Base-by-base conservation (phyloP, 345 rosid species). In the Abelmoschus esculentus region DNA sequence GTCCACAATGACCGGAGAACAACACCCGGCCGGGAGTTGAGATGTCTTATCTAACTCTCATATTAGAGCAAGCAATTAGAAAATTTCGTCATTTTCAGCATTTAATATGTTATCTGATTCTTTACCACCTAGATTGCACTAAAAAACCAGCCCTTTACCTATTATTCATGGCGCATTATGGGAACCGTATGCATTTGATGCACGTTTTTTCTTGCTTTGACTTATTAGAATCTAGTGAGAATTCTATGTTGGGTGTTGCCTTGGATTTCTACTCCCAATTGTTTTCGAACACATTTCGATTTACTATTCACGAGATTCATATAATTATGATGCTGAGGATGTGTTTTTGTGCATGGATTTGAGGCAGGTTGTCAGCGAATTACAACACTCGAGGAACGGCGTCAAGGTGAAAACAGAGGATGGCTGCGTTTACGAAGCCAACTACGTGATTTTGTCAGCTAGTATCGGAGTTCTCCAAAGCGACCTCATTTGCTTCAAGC, bases 401-500 rank as follows among this genome's bases (percentile, higher is more conserved):
- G 96, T 93, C 14, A 68, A 64, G 42, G 89, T 93, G 69, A 85
- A 82, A 76, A 89, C 97, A 22, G 99, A 93, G 84, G 99, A 91
- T 83, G 99, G 99, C 71, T 84, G 86, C 68, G 72, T 87, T 66
- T 87, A 86, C 83, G 90, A 91, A 81, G 95, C 97, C 69, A 80
- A 83, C 75, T 91, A 91, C 81, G 86, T 90, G 67, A 85, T 91
- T 74, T 83, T 91, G 89, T 93, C 99, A 10, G 96, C 78, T 70
- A 93, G 98, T 77, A 87, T 93, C 49, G 97, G 98, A 53, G 98
- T 93, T 74, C 97, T 93, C 66, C 91, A 91, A 66, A 89, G 97
- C 70, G 80, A 82, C 66, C 99, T 95, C 79, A 85, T 95, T 61
- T 83, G 96, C 61, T 91, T 91, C 67, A 79, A 74, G 73, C 99